Evolutionary conservation across 306 rosid species (phyloP), one percentile per base, ranked within the genome.

Genomic region (Begonia loranthoides): DNA sequence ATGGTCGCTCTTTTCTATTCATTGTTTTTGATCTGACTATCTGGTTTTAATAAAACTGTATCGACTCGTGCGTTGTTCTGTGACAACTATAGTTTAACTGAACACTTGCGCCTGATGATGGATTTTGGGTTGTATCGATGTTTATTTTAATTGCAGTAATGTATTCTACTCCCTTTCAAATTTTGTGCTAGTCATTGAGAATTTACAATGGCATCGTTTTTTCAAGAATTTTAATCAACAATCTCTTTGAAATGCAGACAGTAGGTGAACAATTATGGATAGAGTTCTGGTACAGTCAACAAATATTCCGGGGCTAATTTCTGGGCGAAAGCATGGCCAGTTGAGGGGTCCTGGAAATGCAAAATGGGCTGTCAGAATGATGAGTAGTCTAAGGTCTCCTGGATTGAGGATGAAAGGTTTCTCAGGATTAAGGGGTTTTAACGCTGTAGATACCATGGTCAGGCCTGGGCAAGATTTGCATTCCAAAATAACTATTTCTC

Each of bases 201-300:
- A 19, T 19, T 19, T 19, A 19, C 22, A 2, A 19, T 19, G 6
- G 6, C 36, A 45, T 45, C 46, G 61, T 16, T 10, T 13, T 34
- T 66, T 68, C 50, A 62, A 59, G 15, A 12, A 40, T 55, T 16
- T 60, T 41, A 45, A 41, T 54, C 8, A 33, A 34, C 9, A 22
- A 45, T 45, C 16, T 45, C 49, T 45, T 3, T 28, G 36, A 8
- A 50, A 45, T 64, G 69, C 78, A 68, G 80, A 57, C 38, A 19
- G 59, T 49, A 41, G 28, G 67, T 56, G 17, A 13, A 69, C 51
- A 51, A 59, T 75, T 74, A 87, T 87, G 95, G 79, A 82, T 52
- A 69, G 75, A 75, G 76, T 71, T 69, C 71, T 87, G 73, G 80
- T 84, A 57, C 96, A 87, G 67, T 73, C 94, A 17, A 39, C 79